Evolutionary conservation across 345 rosid genomes (phyloP).

Genomic region (Eucalyptus erythrocorys): DNA sequence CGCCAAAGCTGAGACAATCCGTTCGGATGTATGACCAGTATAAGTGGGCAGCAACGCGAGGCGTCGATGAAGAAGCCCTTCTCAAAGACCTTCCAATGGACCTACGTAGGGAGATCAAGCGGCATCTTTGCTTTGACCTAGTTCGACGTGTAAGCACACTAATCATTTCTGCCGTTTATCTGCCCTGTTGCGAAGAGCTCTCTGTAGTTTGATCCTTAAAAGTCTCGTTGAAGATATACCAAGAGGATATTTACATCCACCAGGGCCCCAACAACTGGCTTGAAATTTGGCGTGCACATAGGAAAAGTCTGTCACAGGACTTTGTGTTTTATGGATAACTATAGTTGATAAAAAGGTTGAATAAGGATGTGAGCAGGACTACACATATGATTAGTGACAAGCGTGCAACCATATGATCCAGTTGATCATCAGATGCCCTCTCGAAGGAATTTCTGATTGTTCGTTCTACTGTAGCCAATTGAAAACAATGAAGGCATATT

Average conservation of each 20-base stretch:
- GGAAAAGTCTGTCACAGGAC: neutral
- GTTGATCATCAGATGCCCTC: neutral
- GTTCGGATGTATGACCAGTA: conserved; percentile 4
- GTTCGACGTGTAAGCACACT: neutral
- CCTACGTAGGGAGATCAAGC: conserved; percentile 1
- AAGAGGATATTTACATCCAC: neutral
- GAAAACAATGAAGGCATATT: neutral
- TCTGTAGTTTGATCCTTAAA: neutral
- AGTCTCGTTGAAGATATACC: neutral
- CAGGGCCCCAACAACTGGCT: neutral
- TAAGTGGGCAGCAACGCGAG: conserved; percentile 11
- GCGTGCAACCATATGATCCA: neutral
- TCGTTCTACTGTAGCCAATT: neutral
- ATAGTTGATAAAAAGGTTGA: neutral
- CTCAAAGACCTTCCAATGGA: neutral
- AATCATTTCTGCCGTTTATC: neutral
- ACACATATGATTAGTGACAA: neutral
- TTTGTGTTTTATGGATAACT: neutral
- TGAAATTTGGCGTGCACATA: neutral
- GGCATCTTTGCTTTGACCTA: conserved; percentile 7
- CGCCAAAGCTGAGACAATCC: conserved; percentile 1
- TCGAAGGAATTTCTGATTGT: neutral
- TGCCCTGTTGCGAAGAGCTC: neutral
- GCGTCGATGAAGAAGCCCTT: conserved; percentile 11
- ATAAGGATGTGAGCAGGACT: neutral